Evolutionary conservation across 345 rosid species (phyloP).

Genomic region (Euclidium syriacum): DNA sequence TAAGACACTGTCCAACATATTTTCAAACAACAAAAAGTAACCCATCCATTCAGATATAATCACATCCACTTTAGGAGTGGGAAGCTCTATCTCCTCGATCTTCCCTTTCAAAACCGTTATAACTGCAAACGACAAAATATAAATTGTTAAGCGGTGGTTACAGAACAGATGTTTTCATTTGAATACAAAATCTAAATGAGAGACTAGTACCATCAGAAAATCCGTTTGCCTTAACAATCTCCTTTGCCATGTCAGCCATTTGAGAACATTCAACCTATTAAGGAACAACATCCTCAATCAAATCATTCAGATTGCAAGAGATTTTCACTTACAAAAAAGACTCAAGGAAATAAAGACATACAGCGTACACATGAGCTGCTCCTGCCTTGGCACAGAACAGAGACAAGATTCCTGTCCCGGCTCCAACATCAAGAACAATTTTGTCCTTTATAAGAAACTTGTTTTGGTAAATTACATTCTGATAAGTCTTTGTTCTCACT

Average conservation of each 20-base stretch:
- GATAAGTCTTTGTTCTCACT: constrained; percentile 94
- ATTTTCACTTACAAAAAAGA: neutral
- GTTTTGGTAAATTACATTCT: constrained; percentile 89
- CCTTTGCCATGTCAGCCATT: constrained; percentile 91
- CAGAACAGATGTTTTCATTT: neutral
- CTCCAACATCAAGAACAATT: constrained; percentile 96
- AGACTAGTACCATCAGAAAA: constrained; percentile 66
- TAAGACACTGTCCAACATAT: constrained; percentile 84
- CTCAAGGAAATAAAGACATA: constrained; percentile 25
- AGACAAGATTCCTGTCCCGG: constrained; percentile 97
- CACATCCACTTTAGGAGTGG: constrained; percentile 81
- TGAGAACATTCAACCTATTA: constrained; percentile 85
- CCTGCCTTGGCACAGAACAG: constrained; percentile 97
- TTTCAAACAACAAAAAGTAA: constrained; percentile 90
- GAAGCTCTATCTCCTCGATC: constrained; percentile 94
- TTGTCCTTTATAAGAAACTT: constrained; percentile 86
- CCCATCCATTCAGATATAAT: constrained; percentile 99
- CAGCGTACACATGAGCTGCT: constrained; percentile 91
- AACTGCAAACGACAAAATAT: constrained; percentile 40
- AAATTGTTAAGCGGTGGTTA: neutral
- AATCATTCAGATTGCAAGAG: neutral
- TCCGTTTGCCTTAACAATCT: constrained; percentile 86
- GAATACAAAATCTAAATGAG: neutral
- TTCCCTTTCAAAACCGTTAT: constrained; percentile 96
- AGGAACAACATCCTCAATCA: constrained; percentile 5